These are phyloP conservation scores for Vigna radiata DNA, from an alignment of 306 rosid species.

Conservation along the genomic window DNA sequence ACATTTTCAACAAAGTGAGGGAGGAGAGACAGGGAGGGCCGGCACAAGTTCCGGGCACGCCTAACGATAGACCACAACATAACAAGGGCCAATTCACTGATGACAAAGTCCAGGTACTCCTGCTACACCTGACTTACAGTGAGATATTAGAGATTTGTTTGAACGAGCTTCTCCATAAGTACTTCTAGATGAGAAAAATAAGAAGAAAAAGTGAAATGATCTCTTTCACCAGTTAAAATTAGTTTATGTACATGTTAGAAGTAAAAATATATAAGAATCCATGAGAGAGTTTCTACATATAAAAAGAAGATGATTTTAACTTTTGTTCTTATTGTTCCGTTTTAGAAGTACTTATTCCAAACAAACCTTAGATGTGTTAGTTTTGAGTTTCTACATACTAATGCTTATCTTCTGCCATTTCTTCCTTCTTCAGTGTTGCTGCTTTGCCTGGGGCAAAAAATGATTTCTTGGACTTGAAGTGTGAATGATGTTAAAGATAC, in stretches of 20 bases:
- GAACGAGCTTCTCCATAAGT: no score
- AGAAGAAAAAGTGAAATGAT: no score
- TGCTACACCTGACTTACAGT: background rate
- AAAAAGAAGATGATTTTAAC: no score
- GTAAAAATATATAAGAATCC: no score
- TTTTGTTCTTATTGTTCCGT: no score
- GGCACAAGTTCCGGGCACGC: constrained; percentile 58
- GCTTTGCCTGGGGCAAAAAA: constrained; percentile 69
- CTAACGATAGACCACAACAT: constrained; percentile 50
- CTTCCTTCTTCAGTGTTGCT: constrained; percentile 67
- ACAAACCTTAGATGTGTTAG: no score
- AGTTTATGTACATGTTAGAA: background rate
- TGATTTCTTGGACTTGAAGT: constrained; percentile 49
- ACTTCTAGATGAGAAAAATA: background rate
- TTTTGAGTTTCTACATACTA: constrained; percentile 7
- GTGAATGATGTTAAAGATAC: constrained; percentile 44
- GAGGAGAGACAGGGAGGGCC: constrained; percentile 70
- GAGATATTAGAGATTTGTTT: background rate
- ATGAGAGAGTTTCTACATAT: no score
- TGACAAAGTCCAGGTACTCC: constrained; percentile 57
- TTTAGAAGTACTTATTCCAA: no score
- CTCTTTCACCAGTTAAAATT: background rate
- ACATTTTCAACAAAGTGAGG: constrained; percentile 79
- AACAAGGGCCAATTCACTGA: constrained; percentile 39
- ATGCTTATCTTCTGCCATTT: constrained; percentile 40